phyloP scores from a whole-genome alignment of 177 flowering plant species.

The Vitis hybrid region DNA sequence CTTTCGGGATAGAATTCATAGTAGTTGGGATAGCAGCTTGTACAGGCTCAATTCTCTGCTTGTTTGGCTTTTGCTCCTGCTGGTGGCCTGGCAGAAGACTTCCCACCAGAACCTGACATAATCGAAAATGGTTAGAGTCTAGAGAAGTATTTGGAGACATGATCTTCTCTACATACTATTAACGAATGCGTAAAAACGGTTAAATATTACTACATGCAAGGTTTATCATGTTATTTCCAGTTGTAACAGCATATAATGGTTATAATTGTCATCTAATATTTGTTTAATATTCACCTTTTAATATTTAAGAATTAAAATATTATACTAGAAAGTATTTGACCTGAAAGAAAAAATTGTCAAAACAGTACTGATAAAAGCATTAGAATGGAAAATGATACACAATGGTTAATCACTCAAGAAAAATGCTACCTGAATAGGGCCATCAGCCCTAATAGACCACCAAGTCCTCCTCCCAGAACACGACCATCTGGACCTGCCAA shows the following conservation, averaged over 20 bases:
- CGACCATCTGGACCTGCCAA: constrained; percentile 64
- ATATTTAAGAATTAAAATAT: no score
- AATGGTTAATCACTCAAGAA: neutral
- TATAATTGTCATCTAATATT: no score
- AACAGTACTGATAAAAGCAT: no score
- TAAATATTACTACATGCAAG: no score
- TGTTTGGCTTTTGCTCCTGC: constrained; percentile 50
- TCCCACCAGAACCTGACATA: constrained; percentile 53
- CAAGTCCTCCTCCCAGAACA: constrained; percentile 61
- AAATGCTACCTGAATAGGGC: constrained; percentile 50
- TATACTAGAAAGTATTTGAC: no score
- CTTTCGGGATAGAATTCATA: constrained; percentile 15
- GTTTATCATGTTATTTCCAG: no score
- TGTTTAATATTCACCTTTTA: no score
- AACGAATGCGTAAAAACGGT: no score
- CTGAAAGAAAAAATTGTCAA: no score
- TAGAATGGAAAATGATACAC: neutral
- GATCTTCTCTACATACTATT: no score
- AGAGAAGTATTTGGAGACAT: no score
- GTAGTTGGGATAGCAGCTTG: constrained; percentile 8
- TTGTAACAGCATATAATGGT: no score
- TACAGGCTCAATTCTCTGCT: constrained; percentile 31
- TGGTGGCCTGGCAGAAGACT: constrained; percentile 55
- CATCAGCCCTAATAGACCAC: constrained; percentile 55
- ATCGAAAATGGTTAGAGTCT: neutral